Evolutionary conservation across 2,329 filamentous ascomycete species (phyloP).

Genomic region (Arachnopeziza araneosa): DNA sequence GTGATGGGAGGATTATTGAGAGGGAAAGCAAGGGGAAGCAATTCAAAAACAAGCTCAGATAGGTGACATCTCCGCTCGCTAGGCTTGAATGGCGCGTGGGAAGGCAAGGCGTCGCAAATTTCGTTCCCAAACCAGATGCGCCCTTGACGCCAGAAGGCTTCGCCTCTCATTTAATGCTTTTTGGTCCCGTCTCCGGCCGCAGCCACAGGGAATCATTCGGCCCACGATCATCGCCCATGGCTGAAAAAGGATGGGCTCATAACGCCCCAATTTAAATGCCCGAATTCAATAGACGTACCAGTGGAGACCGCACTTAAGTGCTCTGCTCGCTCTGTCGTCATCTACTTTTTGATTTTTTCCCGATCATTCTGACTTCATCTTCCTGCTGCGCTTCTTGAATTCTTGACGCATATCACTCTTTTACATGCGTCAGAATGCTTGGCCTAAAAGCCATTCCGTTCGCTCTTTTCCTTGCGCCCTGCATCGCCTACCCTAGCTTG

Average conservation of each 20-base stretch:
- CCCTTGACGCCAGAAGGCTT: too few relatives aligned
- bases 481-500: neutral
- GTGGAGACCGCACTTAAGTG: neutral
- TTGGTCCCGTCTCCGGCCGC: too few relatives aligned
- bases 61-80: neutral
- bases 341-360: neutral
- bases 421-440: neutral
- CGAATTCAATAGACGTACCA: neutral
- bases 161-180: too few relatives aligned
- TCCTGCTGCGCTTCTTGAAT: neutral
- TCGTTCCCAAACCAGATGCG: too few relatives aligned
- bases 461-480: neutral
- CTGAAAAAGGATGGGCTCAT: neutral
- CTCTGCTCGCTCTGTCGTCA: neutral
- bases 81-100: neutral
- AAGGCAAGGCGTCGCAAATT: neutral
- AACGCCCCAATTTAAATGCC: neutral
- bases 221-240: neutral
- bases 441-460: neutral
- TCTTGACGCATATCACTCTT: neutral
- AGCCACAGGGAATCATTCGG: too few relatives aligned
- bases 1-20: too few relatives aligned
- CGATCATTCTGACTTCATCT: neutral
- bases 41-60: neutral
- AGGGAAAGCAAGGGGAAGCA: neutral